These are phyloP conservation scores for Arachnomyces sp. DNA, from an alignment of 2,329 filamentous ascomycete genomes.

Conservation along the genomic window DNA sequence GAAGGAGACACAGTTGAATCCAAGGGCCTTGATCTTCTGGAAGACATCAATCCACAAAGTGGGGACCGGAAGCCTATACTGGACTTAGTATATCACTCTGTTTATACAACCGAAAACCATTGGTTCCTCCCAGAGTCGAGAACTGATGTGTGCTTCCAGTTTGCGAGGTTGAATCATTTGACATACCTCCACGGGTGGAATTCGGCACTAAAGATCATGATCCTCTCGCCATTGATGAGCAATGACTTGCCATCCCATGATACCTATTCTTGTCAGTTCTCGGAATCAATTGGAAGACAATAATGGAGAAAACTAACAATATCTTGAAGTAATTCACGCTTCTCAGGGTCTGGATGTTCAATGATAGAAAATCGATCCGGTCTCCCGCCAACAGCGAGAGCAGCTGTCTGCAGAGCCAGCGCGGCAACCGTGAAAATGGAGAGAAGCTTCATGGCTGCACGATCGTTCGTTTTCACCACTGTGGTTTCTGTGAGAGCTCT, in stretches of 20 bases:
- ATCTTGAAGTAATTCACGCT: constrained; percentile 47
- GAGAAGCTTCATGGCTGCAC: constrained; percentile 32
- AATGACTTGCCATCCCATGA: constrained; percentile 68
- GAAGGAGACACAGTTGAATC: constrained; percentile 73
- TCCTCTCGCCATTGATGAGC: constrained; percentile 60
- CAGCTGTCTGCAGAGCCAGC: constrained; percentile 40
- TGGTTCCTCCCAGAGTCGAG: neutral
- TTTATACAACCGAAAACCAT: too few relatives aligned
- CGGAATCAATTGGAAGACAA: neutral
- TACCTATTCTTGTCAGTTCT: constrained; percentile 31
- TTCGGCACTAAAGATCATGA: constrained; percentile 67
- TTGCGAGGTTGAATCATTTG: neutral
- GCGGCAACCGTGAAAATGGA: constrained; percentile 24
- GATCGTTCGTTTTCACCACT: neutral
- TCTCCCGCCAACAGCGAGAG: constrained; percentile 43
- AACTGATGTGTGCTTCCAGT: neutral
- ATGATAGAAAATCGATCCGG: constrained; percentile 42
- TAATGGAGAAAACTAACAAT: constrained; percentile 34
- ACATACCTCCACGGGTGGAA: constrained; percentile 59
- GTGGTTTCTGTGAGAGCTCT: too few relatives aligned
- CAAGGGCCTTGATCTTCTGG: constrained; percentile 73
- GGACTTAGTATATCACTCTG: neutral
- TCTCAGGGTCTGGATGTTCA: constrained; percentile 30
- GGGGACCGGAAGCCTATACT: constrained; percentile 49
- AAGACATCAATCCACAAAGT: constrained; percentile 64